Base-by-base conservation (phyloP, 2,329 filamentous ascomycete genomes). In the Neofusicoccum umdonicola region DNA sequence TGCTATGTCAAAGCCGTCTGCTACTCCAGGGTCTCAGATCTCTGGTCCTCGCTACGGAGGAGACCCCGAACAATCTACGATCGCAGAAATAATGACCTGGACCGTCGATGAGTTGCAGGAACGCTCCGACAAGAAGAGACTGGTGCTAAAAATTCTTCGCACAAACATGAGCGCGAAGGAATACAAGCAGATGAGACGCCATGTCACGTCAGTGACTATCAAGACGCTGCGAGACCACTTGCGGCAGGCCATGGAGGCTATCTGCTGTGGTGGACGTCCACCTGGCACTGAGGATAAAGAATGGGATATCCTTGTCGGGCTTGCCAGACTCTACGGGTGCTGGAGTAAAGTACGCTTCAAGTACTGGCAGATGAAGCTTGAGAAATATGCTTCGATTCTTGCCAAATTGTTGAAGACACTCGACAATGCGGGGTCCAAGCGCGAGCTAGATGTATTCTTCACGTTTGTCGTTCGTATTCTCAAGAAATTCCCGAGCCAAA, bases 61-160 rank as follows among this genome's bases (percentile, higher is more conserved):
- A 8, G 50, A 66, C 27, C 69, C 70, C 8, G 61, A 64, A 41
- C 50, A 67, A 2, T 68, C 67, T 3, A 63, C 65, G 2, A 66
- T 74, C 17, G 62, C 66, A 8, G 72, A 70, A 1, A 72, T 80
- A 15, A 56, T 67, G 11, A 62, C 35, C 3, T 77, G 79, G 72
- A 63, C 66, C 4, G 81, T 76, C 73, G 62, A 67, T 3, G 63
- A 74, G 1, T 70, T 85, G 3, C 69, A 77, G 42, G 71, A 74
- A 8, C 70, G 73, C 2, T 48, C 66, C 8, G 81, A 85, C 66
- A 73, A 81, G 11, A 77, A 79, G 44, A 76, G 80, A 5, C 69
- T 82, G 1, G 67, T 84, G 22, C 77, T 82, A 56, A 80, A 81
- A 60, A 67, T 78, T 1, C 69, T 84, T 42, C 52, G 54, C 22